Evolutionary conservation across 495 filamentous ascomycete genomes (phyloP), one percentile per base, ranked within the genome.

Genomic region (Xylaria venustula): DNA sequence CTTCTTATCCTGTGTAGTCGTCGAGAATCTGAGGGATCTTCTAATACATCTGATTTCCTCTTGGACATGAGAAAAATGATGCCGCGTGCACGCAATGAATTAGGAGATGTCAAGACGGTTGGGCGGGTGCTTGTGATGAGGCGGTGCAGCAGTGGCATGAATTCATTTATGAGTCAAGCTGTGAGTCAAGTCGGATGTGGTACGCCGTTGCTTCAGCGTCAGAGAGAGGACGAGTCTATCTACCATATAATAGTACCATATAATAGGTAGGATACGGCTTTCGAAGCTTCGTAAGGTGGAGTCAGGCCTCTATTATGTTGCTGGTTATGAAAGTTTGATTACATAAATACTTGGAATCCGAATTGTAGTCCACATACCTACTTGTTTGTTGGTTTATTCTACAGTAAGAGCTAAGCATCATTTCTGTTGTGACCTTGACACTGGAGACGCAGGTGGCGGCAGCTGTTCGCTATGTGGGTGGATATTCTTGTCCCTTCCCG

Each of bases 11-110:
- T 54, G 32, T 58, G 55, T 48, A 61, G 49, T 14, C 51, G 62
- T 60, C 62, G 61, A 22, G 51, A 47, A 15, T 17, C 45, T 9
- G 30, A 47, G 28, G 20, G 58, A 17, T 62, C 62, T 34, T 62
- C 63, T 62, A 70, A 11, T 7, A 28, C 54, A 7, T 65, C 65
- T 12, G 36, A 68, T 52, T 64, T 68, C 44, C 67, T 72, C 60
- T 70, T 72, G 17, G 63, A 48, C 67, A 72, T 72, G 42, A 47
- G 30, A 30, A 15, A 22, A 3, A 9, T 6, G 5, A 6, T 20
- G n/a, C 23, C 41, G 22, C 1, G 22, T 22, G 20, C 6, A 46
- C 9, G 25, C 7, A 28, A 28, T n/a, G 41, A 23, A 47, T n/a
- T 1, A 25, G 49, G 22, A 5, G n/a, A 22, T 36, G 17, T 40